Percentiles rank a stretch among this genome's conserved stretches.
phyloP scores from a whole-genome alignment of 768 basidiomycete species.

The Podaxis carcinomalis region DNA sequence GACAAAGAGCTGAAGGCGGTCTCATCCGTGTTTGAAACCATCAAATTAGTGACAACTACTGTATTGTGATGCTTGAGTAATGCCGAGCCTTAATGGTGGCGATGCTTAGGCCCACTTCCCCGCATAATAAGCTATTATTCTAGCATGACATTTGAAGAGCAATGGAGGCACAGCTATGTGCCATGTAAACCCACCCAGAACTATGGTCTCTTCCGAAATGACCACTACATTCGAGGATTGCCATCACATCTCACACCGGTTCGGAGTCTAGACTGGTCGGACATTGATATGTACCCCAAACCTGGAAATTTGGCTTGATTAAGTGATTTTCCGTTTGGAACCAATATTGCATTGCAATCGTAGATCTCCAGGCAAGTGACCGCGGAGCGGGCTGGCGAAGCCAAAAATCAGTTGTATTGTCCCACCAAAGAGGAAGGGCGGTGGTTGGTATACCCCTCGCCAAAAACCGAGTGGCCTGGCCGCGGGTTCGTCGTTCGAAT shows the following conservation, averaged over 20 bases:
- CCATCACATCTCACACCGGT: background rate
- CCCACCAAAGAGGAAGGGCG: background rate
- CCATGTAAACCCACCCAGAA: background rate
- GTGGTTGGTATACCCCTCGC: background rate
- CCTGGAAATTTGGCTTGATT: background rate
- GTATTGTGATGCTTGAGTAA: background rate
- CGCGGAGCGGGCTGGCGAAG: constrained; percentile 13
- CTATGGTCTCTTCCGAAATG: background rate
- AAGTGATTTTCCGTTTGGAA: constrained; percentile 6
- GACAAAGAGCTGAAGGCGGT: background rate
- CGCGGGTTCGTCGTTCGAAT: background rate
- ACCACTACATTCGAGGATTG: background rate
- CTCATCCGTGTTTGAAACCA: background rate
- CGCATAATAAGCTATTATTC: background rate
- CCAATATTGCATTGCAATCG: constrained; percentile 2
- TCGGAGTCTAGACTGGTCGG: background rate
- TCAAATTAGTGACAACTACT: background rate
- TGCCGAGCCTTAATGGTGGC: background rate
- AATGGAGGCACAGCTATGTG: background rate
- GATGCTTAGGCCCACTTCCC: background rate
- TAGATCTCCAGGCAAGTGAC: constrained; percentile 8
- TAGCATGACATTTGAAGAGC: background rate
- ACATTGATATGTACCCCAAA: background rate
- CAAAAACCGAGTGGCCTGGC: background rate
- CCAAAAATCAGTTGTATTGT: background rate